Conservation (phyloP, 306 rosid genomes). For the Carpinus viminea region DNA sequence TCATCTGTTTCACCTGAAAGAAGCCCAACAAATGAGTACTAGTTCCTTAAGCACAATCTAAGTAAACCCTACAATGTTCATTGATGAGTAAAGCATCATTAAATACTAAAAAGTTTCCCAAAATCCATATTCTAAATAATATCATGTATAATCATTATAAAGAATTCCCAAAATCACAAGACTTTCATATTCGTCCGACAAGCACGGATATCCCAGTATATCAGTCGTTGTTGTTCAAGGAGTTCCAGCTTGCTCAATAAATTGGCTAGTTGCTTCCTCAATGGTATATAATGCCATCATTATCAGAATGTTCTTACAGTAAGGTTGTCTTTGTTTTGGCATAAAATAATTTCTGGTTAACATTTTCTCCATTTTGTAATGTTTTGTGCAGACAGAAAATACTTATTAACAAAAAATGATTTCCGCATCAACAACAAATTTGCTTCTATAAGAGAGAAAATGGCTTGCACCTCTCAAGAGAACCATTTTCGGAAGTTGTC, state of each 20-base stretch:
- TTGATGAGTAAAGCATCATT: not conserved
- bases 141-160: not conserved
- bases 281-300: not conserved
- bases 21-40: constrained; percentile 32
- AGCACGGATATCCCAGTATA: not conserved
- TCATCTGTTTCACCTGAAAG: constrained; percentile 89
- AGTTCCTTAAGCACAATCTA: constrained; percentile 7
- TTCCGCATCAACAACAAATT: no score
- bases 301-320: not conserved
- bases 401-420: no score
- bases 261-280: not conserved
- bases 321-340: not conserved
- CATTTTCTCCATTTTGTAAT: no score
- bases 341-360: no score
- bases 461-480: no score
- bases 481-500: no score
- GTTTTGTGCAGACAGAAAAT: no score
- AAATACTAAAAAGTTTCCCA: not conserved
- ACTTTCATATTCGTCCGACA: not conserved
- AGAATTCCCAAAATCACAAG: not conserved
- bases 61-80: constrained; percentile 1
- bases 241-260: not conserved
- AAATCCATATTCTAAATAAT: not conserved
- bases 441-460: no score
- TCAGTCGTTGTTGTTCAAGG: not conserved